Percentiles rank a stretch among this genome's conserved stretches.
These are phyloP conservation scores for Zygosaccharomyces sapae DNA, from an alignment of 1,139 yeast species.

Conservation along the genomic window DNA sequence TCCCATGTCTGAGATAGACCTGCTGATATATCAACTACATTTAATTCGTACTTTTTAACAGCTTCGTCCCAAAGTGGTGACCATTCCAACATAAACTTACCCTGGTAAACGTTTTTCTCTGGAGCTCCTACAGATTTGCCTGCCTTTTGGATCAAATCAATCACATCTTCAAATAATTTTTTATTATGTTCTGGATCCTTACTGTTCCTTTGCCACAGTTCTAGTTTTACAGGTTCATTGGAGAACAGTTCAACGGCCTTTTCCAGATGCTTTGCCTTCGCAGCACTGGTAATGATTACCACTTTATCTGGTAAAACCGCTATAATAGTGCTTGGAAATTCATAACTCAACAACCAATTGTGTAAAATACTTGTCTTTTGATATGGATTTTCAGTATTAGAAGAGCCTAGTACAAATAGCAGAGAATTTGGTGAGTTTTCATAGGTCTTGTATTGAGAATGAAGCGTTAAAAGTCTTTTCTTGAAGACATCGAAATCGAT, in stretches of 20 bases:
- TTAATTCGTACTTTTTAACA: conserved; percentile 39
- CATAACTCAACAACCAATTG: conserved; percentile 91
- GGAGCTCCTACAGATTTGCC: conserved; percentile 54
- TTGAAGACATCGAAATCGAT: conserved; percentile 44
- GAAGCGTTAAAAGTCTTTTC: conserved; percentile 35
- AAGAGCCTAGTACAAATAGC: conserved; percentile 71
- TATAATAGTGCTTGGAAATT: conserved; percentile 85
- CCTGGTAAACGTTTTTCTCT: conserved; percentile 70
- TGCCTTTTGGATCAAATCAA: conserved; percentile 45
- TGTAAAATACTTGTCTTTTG: conserved; percentile 85
- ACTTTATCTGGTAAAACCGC: conserved; percentile 59
- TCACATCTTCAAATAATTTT: conserved; percentile 57
- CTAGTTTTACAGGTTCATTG: conserved; percentile 42
- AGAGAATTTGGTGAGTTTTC: conserved; percentile 50
- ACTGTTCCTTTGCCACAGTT: conserved; percentile 66
- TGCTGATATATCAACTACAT: conserved; percentile 51
- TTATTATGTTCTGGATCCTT: conserved; percentile 78
- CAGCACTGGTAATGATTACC: conserved; percentile 71
- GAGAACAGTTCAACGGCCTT: conserved; percentile 28
- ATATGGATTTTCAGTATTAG: conserved; percentile 84
- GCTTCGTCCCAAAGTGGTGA: conserved; percentile 50
- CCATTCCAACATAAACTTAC: conserved; percentile 83
- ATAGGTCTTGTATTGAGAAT: conserved; percentile 37
- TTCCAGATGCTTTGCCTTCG: conserved; percentile 78
- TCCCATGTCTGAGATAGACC: conserved; percentile 61